phyloP scores from a whole-genome alignment of 352 stramenopile species.

The Globisporangium solare region DNA sequence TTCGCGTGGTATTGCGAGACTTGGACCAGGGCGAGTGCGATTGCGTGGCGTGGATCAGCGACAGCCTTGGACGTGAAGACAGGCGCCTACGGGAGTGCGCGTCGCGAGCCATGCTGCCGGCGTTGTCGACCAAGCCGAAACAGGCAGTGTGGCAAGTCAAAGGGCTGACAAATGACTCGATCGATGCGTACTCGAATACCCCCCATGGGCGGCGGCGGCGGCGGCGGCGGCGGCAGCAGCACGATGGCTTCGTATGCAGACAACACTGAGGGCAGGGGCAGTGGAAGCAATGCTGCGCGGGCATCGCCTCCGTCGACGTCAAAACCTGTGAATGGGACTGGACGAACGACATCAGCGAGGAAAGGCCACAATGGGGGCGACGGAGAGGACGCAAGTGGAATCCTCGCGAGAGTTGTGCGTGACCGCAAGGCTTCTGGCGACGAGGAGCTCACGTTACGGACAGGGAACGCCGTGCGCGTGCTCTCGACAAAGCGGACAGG shows the following conservation, averaged over 20 bases:
- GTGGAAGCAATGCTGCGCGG: conserved; percentile 16
- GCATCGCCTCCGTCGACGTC: conserved; percentile 20
- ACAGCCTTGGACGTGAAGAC: too few species aligned
- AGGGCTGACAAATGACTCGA: conserved; percentile 81
- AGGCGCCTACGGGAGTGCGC: background rate
- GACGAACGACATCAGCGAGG: conserved; percentile 10
- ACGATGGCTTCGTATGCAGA: conserved; percentile 40
- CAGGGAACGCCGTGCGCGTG: conserved; percentile 66
- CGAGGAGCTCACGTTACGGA: conserved; percentile 61
- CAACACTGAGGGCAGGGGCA: conserved; percentile 31
- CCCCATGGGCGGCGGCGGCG: conserved; percentile 20
- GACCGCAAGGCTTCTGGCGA: conserved; percentile 74
- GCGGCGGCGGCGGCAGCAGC: conserved; percentile 13
- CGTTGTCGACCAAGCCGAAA: conserved; percentile 80
- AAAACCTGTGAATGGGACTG: conserved; percentile 12
- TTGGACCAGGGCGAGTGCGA: too few species aligned
- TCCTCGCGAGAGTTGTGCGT: conserved; percentile 55
- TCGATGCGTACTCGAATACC: conserved; percentile 80
- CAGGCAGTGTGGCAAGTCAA: conserved; percentile 76
- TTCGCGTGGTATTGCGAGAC: too few species aligned
- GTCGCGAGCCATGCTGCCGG: conserved; percentile 46
- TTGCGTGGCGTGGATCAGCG: too few species aligned
- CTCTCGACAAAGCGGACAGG: conserved; percentile 75
- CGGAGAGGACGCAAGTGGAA: conserved; percentile 12
- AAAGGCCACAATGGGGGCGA: conserved; percentile 18